Base-by-base conservation (phyloP, 2,329 filamentous ascomycete species). In the Calycina herbarum region DNA sequence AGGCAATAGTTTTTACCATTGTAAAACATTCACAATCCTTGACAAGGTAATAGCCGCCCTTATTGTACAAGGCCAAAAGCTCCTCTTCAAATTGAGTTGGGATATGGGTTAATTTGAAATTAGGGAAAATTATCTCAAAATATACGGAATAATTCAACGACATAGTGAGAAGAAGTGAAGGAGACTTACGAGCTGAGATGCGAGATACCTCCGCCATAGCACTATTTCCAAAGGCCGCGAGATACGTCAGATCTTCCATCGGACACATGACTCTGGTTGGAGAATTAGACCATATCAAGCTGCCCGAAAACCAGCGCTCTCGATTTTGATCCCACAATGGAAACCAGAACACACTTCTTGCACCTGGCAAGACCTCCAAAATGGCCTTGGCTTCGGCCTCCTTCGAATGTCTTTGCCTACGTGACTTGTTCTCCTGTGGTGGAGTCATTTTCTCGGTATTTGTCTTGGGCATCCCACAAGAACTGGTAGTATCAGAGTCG, bases 131-230 rank as follows among this genome's bases (percentile, higher is more conserved):
- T 38, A 6, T 38, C 35, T 38, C 35, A 38, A 38, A 38, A 38
- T 38, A 38, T 15, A 48, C 17, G n/a, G 6, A 51, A 51, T 10
- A 2, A 11, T 24, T 11, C 20, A 11, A 20, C 45, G 45, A 51
- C n/a, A 27, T 10, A 33, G 31, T 6, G 11, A 24, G 45, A 51
- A 24, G 8, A 51, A 51, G 10, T 7, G 10, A 24, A 27, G 45
- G 45, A 51, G 45, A 51, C 45, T 51, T 51, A 51, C 45, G 45
- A 51, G 45, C 20, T 61, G 82, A 79, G 3, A 85, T 67, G 1
- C 82, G 78, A 0, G 82, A 80, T 0, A 88, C 77, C 62, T 89
- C 85, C 0, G 83, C 80, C 79, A 86, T 86, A 17, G 85, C 82
- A 0, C 82, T 81, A 62, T 83, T 82, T 0, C 81, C 81, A 67